A percentile compares a stretch with the other conserved stretches of the same genome.
Evolutionary conservation across 768 basidiomycete species (phyloP).

Genomic region (Leccinellum rugosiceps): DNA sequence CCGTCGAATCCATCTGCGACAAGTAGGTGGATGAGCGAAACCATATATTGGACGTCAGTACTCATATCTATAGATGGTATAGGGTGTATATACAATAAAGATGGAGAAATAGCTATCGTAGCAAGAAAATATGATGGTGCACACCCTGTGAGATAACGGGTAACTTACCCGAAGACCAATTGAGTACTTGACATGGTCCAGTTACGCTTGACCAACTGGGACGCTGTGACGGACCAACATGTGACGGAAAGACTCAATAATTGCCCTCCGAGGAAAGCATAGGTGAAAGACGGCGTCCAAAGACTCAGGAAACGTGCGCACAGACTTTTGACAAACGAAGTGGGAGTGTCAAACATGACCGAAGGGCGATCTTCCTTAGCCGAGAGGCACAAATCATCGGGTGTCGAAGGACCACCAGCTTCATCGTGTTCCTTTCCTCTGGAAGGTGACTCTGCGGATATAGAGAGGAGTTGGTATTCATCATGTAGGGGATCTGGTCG

Average conservation of each 20-base stretch:
- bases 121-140: not conserved
- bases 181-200: constrained; percentile 80
- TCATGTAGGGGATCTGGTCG: constrained; percentile 14
- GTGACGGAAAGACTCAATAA: constrained; percentile 23
- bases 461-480: constrained; percentile 23
- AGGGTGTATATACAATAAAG: constrained; percentile 77
- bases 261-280: constrained; percentile 28
- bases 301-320: constrained; percentile 22
- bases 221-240: constrained; percentile 58
- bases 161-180: constrained; percentile 69
- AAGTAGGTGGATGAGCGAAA: not conserved
- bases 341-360: constrained; percentile 20
- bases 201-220: constrained; percentile 60
- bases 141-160: not conserved
- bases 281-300: constrained; percentile 28
- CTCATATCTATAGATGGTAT: constrained; percentile 85
- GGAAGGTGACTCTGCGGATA: constrained; percentile 3
- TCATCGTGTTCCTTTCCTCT: constrained; percentile 10
- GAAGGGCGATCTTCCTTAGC: constrained; percentile 11
- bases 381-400: not conserved
- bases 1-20: constrained; percentile 70
- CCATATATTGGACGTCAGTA: not conserved
- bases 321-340: constrained; percentile 15
- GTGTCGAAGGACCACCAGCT: not conserved
- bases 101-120: constrained; percentile 64